Evolutionary conservation across 2,329 filamentous ascomycete species (phyloP).

Genomic region (Pleurostoma richardsiae): DNA sequence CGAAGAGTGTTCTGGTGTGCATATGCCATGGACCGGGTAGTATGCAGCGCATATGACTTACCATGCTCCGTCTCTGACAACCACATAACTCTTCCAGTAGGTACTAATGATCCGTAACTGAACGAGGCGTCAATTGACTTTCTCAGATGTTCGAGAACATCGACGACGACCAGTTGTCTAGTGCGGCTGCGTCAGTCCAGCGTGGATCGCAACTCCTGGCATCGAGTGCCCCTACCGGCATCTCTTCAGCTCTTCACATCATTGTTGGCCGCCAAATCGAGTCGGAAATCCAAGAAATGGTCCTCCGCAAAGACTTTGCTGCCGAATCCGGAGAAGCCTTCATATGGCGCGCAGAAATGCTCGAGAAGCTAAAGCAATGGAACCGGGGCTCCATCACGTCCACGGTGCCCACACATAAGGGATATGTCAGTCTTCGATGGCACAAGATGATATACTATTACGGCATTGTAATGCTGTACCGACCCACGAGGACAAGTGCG

Average conservation of each 20-base stretch:
- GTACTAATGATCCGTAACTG: not conserved
- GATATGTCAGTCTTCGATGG: slow-evolving; percentile 17
- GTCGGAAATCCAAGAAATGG: slow-evolving; percentile 18
- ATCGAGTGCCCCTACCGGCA: slow-evolving; percentile 10
- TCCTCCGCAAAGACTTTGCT: slow-evolving; percentile 15
- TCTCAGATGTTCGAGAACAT: slow-evolving; percentile 15
- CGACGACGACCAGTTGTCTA: slow-evolving; percentile 16
- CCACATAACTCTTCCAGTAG: slow-evolving; percentile 18
- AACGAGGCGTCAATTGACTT: not conserved
- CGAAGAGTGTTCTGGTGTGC: slow-evolving; percentile 24
- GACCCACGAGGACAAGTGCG: slow-evolving; percentile 14
- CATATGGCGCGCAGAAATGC: slow-evolving; percentile 16
- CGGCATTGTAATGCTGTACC: slow-evolving; percentile 18
- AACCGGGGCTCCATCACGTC: slow-evolving; percentile 13
- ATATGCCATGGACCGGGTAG: slow-evolving; percentile 19
- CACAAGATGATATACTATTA: slow-evolving; percentile 24
- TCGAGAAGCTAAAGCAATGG: slow-evolving; percentile 18
- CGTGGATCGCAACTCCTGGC: slow-evolving; percentile 5
- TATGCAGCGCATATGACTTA: slow-evolving; percentile 18
- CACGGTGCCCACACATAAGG: slow-evolving; percentile 13
- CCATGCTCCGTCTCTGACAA: slow-evolving; percentile 17
- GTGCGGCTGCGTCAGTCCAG: slow-evolving; percentile 3
- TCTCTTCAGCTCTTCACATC: slow-evolving; percentile 20
- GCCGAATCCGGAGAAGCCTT: slow-evolving; percentile 11
- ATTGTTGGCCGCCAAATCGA: slow-evolving; percentile 19